Base-by-base conservation (phyloP, 2,329 filamentous ascomycete species). In the Tolypocladium paradoxum region DNA sequence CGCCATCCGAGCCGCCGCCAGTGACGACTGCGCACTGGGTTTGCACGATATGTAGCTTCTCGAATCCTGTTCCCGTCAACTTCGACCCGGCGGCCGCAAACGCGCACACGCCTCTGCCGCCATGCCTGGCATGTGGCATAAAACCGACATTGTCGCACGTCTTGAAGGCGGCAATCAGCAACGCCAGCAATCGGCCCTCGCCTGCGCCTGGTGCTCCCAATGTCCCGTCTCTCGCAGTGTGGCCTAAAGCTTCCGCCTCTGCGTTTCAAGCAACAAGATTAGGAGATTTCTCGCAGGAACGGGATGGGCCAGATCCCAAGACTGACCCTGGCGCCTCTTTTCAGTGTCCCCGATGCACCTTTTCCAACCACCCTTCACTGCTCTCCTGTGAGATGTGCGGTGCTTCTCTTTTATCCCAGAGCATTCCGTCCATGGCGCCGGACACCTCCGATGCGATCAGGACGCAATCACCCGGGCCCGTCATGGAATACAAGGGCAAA, bases 21-120 rank as follows among this genome's bases (percentile, higher is more conserved):
- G 67, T 74, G 16, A 78, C 76, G 58, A 80, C 76, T 55, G 89
- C 88, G 6, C 96, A 90, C 4, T 97, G 92, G 92, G 85, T 97
- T 22, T 97, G 92, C 72, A 87, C 88, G 2, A 97, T 97, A 63
- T 97, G 92, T 75, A 92, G 88, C 60, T 95, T 95, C 65, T 92
- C 91, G 11, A 97, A 97, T 63, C 86, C 89, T 0, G 84, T 96
- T 1, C 91, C 93, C 0, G 88, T 88, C 37, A 96, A 96, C 67
- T 97, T 97, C 66, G 92, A 97, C 62, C 88, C 90, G 0, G 78
- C 84, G 1, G 84, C 86, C 2, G 90, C 90, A 9, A 93, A 82
- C 56, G 81, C 84, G 22, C 83, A 90, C 57, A 95, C 88, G 6
- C 85, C 85, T 9, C 72, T 96, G 24, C 87, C 91, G 4, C 89